phyloP scores from a whole-genome alignment of 192 early-diverging fungal species.

The Coemansia nantahalensis region DNA sequence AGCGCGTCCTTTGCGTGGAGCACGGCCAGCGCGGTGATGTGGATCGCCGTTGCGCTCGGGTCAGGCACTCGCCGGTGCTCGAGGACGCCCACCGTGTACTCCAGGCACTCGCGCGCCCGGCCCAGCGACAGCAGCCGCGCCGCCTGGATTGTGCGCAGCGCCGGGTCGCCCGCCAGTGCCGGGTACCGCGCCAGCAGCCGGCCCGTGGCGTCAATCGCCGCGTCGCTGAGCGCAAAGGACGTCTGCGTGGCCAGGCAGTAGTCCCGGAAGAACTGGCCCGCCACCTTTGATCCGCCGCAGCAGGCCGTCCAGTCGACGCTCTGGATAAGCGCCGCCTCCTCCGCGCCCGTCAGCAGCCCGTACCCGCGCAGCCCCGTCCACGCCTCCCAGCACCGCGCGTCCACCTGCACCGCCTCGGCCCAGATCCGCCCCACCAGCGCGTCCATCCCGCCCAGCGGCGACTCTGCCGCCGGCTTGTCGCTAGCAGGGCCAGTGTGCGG shows the following conservation, averaged over 20 bases:
- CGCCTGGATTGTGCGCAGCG: conserved; percentile 44
- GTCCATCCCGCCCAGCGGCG: conserved; percentile 29
- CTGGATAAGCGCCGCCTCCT: conserved; percentile 25
- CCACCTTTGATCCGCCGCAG: conserved; percentile 24
- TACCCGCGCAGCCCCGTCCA: conserved; percentile 49
- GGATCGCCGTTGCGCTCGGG: conserved; percentile 36
- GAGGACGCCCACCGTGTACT: conserved; percentile 29
- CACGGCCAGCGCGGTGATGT: conserved; percentile 39
- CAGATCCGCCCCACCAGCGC: conserved; percentile 31
- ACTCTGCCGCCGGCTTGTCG: conserved; percentile 1
- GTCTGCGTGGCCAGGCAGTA: conserved; percentile 49
- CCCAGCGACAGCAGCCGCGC: conserved; percentile 41
- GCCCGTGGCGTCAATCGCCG: conserved; percentile 18
- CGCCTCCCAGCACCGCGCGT: conserved; percentile 54
- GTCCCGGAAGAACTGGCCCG: conserved; percentile 30
- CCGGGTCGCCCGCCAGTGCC: conserved; percentile 19
- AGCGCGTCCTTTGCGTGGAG: conserved; percentile 37
- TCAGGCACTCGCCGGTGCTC: conserved; percentile 39
- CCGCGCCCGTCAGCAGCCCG: conserved; percentile 36
- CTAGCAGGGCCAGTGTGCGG: not conserved
- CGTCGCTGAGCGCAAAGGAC: conserved; percentile 16
- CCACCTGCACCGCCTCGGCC: conserved; percentile 21
- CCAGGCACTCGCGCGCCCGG: conserved; percentile 21
- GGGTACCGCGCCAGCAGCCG: conserved; percentile 20
- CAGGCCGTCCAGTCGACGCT: conserved; percentile 29